Evolutionary conservation across 768 basidiomycete genomes (phyloP), one percentile per base, ranked within the genome.

Genomic region (Kwoniella sp.): DNA sequence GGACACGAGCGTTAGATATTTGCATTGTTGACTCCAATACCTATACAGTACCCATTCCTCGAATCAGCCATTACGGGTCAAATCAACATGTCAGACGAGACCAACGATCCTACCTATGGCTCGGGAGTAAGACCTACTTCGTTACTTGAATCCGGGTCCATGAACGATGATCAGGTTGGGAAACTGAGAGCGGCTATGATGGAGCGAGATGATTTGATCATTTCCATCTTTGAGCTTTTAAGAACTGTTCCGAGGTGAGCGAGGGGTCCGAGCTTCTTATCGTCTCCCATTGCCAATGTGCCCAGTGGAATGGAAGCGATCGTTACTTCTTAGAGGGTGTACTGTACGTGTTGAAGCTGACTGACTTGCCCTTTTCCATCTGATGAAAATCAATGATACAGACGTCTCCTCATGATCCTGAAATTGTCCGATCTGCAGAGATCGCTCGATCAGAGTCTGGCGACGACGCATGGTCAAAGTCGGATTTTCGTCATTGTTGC

Each of bases 401-500:
- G 77, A 60, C 72, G 79, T 27, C 70, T 83, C 21, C 62, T 83
- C n/a, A 83, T 83, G 82, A 79, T 83, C 27, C 76, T 83, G 51
- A 83, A 83, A 65, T 71, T 82, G 70, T 96, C 94, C 67, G 93
- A 92, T 78, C 80, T 94, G 73, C 90, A 89, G 36, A 83, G 90
- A 87, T 88, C 87, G 76, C 83, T 95, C 30, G 93, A 96, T 71
- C 83, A 88, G 78, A 87, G 91, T 15, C 82, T 98, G 5, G 87
- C 87, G 71, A 98, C 96, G 0, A 98, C 95, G 85, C 69, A 77
- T 51, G 73, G 77, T 17, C 77, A 91, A 84, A 83, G 88, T 62
- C 89, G 95, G 21, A 87, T 98, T 75, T 98, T 97, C 79, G 77
- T 97, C 30, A 89, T 97, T 61, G 89, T 90, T 17, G 93, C 92